Evolutionary conservation across 1,284 basidiomycete species (phyloP).

Genomic region (Puccinia triticina): DNA sequence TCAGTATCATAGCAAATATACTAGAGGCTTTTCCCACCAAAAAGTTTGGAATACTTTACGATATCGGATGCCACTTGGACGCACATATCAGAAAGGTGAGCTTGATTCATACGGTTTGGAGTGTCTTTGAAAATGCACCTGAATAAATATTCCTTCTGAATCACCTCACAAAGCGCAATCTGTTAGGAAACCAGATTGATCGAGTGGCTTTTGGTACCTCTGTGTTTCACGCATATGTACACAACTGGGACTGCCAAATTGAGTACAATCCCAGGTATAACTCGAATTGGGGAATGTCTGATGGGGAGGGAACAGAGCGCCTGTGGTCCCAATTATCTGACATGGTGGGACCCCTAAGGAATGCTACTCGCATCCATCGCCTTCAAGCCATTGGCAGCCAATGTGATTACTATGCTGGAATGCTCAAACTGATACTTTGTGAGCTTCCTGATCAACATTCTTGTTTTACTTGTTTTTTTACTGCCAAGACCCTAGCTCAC

Average conservation of each 20-base stretch:
- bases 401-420: not conserved
- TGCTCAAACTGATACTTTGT: not conserved
- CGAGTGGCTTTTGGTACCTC: conserved; percentile 17
- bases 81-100: conserved; percentile 34
- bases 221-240: conserved; percentile 47
- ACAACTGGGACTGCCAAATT: conserved; percentile 38
- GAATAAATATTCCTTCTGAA: not conserved
- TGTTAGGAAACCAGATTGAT: not conserved
- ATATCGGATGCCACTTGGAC: conserved; percentile 30
- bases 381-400: not conserved
- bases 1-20: not conserved
- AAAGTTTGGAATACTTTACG: not conserved
- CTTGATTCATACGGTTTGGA: not conserved
- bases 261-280: conserved; percentile 26
- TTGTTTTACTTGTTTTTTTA: not conserved
- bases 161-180: not conserved
- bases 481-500: too few relatives aligned
- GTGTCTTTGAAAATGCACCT: not conserved
- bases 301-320: conserved; percentile 38
- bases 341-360: conserved; percentile 8
- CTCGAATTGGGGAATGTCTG: conserved; percentile 20
- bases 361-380: conserved; percentile 6
- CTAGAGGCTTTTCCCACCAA: not conserved
- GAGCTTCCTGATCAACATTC: not conserved
- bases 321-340: conserved; percentile 31